Percentiles rank a stretch among this genome's conserved stretches.
Evolutionary conservation across 495 filamentous ascomycete species (phyloP).

Genomic region (Hypomontagnella monticulosa): DNA sequence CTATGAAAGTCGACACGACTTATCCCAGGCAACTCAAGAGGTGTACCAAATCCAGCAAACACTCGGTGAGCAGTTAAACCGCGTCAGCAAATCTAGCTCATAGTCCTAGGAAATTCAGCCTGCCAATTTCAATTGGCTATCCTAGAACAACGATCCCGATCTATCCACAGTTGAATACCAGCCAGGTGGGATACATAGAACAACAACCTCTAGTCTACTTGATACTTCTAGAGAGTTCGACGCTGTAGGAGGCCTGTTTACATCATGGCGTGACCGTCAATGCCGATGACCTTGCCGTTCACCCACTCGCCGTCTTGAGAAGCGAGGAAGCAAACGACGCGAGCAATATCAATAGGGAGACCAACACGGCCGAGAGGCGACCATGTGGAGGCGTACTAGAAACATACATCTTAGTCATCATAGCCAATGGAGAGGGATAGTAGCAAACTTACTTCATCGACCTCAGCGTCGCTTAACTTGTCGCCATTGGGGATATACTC

Average conservation of each 20-base stretch:
- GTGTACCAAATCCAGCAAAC: no score
- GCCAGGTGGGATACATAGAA: not conserved
- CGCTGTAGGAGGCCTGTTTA: slow-evolving; percentile 37
- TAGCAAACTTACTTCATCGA: slow-evolving; percentile 40
- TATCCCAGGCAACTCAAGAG: no score
- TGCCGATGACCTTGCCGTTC: slow-evolving; percentile 66
- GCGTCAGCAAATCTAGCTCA: no score
- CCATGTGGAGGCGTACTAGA: slow-evolving; percentile 62
- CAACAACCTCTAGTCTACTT: not conserved
- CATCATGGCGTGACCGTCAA: slow-evolving; percentile 60
- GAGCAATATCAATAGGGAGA: slow-evolving; percentile 70
- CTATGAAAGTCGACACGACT: no score
- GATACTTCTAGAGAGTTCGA: not conserved
- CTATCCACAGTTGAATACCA: not conserved
- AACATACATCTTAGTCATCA: not conserved
- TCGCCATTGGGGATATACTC: slow-evolving; percentile 71
- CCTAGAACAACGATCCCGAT: not conserved
- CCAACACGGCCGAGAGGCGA: slow-evolving; percentile 69
- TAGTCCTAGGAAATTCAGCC: no score
- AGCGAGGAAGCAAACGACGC: slow-evolving; percentile 71
- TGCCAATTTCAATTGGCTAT: no score
- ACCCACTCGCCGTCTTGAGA: slow-evolving; percentile 74
- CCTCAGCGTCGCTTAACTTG: slow-evolving; percentile 53
- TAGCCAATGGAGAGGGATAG: not conserved
- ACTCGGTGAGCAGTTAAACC: no score